Base-by-base conservation (phyloP, 148 eudicot species). In the Rhododendron griersonianum region DNA sequence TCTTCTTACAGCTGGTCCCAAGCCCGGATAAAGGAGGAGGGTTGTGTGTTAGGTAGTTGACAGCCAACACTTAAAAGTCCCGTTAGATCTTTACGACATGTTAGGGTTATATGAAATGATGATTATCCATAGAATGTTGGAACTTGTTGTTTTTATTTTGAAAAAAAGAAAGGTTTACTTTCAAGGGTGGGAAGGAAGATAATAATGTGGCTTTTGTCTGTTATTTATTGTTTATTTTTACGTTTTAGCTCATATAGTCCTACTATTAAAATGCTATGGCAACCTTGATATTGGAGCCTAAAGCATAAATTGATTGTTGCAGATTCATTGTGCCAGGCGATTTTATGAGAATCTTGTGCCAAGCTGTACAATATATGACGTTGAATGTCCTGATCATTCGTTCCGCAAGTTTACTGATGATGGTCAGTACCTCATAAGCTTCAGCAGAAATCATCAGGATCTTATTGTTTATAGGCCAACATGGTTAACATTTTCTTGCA, bases 311-410 rank as follows among this genome's bases (percentile, higher is more conserved):
- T 84, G 65, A 33, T 87, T 16, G 16, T 82, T 90, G 83, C 95
- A 97, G 99, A 88, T 97, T 83, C 90, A 89, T 80, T 84, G 91
- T 85, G 93, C 93, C 71, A 90, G 99, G 88, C 91, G 93, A 57
- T 94, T 97, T 91, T 97, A 97, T 87, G 99, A 97, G 87, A 97
- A 95, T 90, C 91, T 97, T 85, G 99, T 97, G 47, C 99, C 99
- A 48, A 93, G 93, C 81, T 87, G 89, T 86, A 97, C 99, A 48
- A 88, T 97, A 80, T 97, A 92, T 87, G 98, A 97, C 50, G 88
- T 95, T 71, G 95, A 97, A 86, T 94, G 96, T 88, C 98, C 99
- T 8, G 99, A 97, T 88, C 86, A 93, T 91, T 91, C 93, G 19
- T 93, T 97, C 86, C 94, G 98, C 39, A 97, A 97, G 91, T 97